Evolutionary conservation across 148 eudicot species (phyloP).

Genomic region (Rhododendron simsii): DNA sequence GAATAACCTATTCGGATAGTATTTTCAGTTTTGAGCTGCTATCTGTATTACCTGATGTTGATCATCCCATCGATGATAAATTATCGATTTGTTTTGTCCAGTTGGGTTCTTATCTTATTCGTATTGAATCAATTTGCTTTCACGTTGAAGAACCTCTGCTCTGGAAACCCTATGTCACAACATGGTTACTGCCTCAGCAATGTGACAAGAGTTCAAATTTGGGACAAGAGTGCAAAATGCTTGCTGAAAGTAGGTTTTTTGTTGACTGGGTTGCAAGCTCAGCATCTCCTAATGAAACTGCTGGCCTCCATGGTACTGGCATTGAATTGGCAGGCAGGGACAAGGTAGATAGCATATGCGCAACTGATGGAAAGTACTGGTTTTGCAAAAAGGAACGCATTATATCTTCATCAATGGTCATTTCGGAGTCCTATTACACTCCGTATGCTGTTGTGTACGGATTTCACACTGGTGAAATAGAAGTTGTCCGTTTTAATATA

Average conservation of each 20-base stretch:
- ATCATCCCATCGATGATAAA: slow-evolving; percentile 33
- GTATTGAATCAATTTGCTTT: slow-evolving; percentile 63
- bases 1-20: slow-evolving; percentile 44
- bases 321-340: slow-evolving; percentile 3
- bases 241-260: slow-evolving; percentile 55
- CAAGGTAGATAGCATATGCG: slow-evolving; percentile 12
- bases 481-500: slow-evolving; percentile 51
- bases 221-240: slow-evolving; percentile 34
- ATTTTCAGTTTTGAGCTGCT: slow-evolving; percentile 44
- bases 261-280: slow-evolving; percentile 36
- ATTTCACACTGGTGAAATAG: slow-evolving; percentile 73
- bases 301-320: slow-evolving; percentile 15
- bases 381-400: slow-evolving; percentile 28
- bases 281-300: slow-evolving; percentile 11
- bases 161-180: slow-evolving; percentile 77
- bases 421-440: slow-evolving; percentile 51
- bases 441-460: slow-evolving; percentile 93
- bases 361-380: slow-evolving; percentile 28
- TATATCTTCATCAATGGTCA: slow-evolving; percentile 84
- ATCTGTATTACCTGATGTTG: slow-evolving; percentile 50
- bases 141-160: slow-evolving; percentile 49
- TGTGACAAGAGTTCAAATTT: slow-evolving; percentile 24
- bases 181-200: slow-evolving; percentile 52
- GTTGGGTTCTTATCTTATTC: slow-evolving; percentile 46
- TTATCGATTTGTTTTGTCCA: slow-evolving; percentile 47